Conservation (phyloP, 2,329 filamentous ascomycete species). For the Claviceps africana region DNA sequence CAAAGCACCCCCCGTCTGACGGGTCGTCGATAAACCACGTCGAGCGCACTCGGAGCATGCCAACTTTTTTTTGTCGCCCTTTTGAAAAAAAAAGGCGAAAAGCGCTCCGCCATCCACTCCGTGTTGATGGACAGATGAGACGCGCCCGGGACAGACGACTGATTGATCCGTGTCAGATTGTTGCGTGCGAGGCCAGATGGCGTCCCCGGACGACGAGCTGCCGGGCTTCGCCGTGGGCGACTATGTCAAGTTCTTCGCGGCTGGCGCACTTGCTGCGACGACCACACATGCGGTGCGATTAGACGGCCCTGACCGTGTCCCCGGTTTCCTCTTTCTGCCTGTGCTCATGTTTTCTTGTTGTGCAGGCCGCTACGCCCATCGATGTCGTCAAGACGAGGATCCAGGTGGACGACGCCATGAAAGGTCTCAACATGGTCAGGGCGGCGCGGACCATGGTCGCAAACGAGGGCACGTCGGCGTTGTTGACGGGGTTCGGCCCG, state of each 20-base stretch:
- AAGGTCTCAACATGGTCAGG: constrained; percentile 71
- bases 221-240: constrained; percentile 28
- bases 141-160: neutral
- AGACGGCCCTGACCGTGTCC: constrained; percentile 1
- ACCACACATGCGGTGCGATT: constrained; percentile 37
- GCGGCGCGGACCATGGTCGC: constrained; percentile 65
- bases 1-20: neutral
- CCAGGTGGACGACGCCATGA: constrained; percentile 74
- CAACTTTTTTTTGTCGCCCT: too few relatives aligned
- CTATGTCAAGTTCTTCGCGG: constrained; percentile 39
- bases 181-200: constrained; percentile 8
- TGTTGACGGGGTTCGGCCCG: constrained; percentile 73
- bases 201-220: constrained; percentile 16
- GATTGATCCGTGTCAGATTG: too few relatives aligned
- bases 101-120: too few relatives aligned
- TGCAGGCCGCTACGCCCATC: constrained; percentile 38
- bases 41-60: too few relatives aligned
- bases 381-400: constrained; percentile 81
- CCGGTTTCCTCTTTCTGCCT: neutral
- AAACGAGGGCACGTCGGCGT: constrained; percentile 64
- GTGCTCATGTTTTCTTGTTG: constrained; percentile 1
- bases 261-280: constrained; percentile 37
- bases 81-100: too few relatives aligned
- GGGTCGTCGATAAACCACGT: neutral
- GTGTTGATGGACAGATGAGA: neutral